phyloP scores from a whole-genome alignment of 176 grass and related monocot species.

The Pontederia paniculata region DNA sequence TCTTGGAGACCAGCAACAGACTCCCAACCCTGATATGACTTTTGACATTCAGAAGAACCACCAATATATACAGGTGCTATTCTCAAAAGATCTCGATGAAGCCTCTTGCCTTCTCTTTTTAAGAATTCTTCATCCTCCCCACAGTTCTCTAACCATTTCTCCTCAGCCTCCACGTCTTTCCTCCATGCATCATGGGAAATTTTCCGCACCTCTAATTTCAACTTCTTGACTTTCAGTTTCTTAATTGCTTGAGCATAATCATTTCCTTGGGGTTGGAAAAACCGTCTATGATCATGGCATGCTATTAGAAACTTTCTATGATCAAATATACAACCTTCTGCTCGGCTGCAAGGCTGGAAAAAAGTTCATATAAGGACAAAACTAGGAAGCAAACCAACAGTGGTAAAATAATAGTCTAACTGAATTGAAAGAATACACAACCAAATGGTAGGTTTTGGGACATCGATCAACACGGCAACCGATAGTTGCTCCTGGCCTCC shows the following conservation, averaged over 20 bases:
- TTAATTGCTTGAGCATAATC: slow-evolving; percentile 44
- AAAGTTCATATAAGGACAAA: neutral
- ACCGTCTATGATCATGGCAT: slow-evolving; percentile 76
- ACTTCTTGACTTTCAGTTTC: slow-evolving; percentile 79
- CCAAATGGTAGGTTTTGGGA: slow-evolving; percentile 96
- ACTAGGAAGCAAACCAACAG: neutral
- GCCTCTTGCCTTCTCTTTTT: slow-evolving; percentile 79
- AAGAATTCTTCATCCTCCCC: slow-evolving; percentile 98
- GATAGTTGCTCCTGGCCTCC: slow-evolving; percentile 88
- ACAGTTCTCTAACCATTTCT: slow-evolving; percentile 97
- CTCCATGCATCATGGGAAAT: slow-evolving; percentile 69
- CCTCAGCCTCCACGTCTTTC: slow-evolving; percentile 81
- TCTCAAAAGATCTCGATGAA: slow-evolving; percentile 83
- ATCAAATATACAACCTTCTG: slow-evolving; percentile 86
- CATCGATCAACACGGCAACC: slow-evolving; percentile 91
- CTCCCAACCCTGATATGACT: slow-evolving; percentile 65
- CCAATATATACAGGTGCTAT: slow-evolving; percentile 91
- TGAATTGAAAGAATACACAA: slow-evolving; percentile 23
- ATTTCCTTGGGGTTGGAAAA: slow-evolving; percentile 81
- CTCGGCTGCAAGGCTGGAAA: slow-evolving; percentile 73
- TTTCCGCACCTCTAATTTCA: slow-evolving; percentile 66
- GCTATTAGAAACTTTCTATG: slow-evolving; percentile 98
- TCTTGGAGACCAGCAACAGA: slow-evolving; percentile 92
- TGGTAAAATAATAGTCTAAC: neutral
- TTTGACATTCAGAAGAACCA: slow-evolving; percentile 59